These are phyloP conservation scores for Elasticomyces elasticus DNA, from an alignment of 495 filamentous ascomycete genomes.

Conservation along the genomic window DNA sequence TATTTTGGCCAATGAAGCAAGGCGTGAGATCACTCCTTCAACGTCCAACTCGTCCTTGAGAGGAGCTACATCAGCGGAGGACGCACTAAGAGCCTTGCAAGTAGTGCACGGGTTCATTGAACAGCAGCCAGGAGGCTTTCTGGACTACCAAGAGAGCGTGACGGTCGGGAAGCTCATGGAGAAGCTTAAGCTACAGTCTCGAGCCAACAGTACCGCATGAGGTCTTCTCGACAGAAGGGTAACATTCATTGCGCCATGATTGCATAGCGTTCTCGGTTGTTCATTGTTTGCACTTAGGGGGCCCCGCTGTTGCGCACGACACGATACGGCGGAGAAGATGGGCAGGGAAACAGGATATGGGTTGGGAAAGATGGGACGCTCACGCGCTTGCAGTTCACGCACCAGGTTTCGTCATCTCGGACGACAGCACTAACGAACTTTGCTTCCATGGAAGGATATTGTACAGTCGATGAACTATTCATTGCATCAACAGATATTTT, in stretches of 20 bases:
- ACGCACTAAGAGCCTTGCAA: constrained; percentile 76
- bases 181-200: constrained; percentile 62
- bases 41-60: constrained; percentile 9
- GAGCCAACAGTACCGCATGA: constrained; percentile 1
- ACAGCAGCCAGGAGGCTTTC: constrained; percentile 54
- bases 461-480: neutral
- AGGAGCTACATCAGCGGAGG: constrained; percentile 49
- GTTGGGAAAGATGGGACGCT: neutral
- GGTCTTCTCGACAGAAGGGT: neutral
- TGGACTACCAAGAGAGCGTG: constrained; percentile 75
- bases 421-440: neutral
- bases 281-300: too few species aligned
- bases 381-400: neutral
- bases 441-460: neutral
- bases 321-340: too few species aligned
- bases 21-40: constrained; percentile 7
- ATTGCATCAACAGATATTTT: neutral
- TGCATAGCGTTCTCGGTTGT: neutral
- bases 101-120: constrained; percentile 78
- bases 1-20: constrained; percentile 3
- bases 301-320: too few species aligned
- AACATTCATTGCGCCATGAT: neutral
- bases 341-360: neutral
- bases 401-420: neutral
- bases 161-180: constrained; percentile 78